Conservation (phyloP, 345 rosid genomes). For the Clausena lansium region DNA sequence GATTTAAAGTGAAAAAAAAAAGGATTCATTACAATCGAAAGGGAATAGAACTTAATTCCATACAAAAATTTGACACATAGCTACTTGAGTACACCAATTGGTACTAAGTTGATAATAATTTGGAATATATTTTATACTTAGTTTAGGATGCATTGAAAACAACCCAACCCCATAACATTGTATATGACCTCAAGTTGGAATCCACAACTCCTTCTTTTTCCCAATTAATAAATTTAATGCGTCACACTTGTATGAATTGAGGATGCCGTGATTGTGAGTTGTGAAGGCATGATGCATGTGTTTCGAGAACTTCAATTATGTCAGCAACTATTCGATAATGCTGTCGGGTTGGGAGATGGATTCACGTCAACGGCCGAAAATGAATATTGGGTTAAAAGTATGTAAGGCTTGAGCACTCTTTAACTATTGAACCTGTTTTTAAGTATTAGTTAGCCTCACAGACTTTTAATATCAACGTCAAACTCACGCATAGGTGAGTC, state of each 20-base stretch:
- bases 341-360: no score
- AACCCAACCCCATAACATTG: not conserved
- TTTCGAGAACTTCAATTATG: not conserved
- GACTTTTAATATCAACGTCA: no score
- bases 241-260: not conserved
- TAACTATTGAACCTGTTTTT: no score
- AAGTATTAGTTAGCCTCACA: no score
- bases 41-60: slow-evolving; percentile 3
- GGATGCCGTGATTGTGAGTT: not conserved
- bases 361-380: no score
- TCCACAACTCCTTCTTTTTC: not conserved
- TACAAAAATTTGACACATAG: not conserved
- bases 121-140: not conserved
- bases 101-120: no score
- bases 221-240: not conserved
- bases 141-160: not conserved
- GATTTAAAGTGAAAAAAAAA: not conserved
- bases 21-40: not conserved
- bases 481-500: no score
- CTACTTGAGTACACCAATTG: not conserved
- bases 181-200: not conserved
- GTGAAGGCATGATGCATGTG: not conserved
- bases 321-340: not conserved
- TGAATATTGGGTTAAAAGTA: no score
- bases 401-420: no score